Base-by-base conservation (phyloP, 345 rosid species). In the Psidium guajava region DNA sequence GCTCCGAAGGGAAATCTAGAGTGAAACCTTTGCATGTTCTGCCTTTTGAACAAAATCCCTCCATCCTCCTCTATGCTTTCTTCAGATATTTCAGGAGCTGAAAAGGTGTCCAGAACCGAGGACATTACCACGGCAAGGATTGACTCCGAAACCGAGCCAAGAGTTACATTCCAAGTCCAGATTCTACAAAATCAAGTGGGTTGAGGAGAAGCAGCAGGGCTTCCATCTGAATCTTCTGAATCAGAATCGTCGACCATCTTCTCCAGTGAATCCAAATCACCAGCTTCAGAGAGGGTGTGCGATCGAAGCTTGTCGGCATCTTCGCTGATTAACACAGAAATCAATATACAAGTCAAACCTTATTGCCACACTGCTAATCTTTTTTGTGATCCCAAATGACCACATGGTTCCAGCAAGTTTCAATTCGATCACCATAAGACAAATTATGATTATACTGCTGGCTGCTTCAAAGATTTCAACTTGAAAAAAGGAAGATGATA, bases 181-280 rank as follows among this genome's bases (percentile, higher is more conserved):
- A 24, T 69, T 4, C 47, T 69, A 36, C 40, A 52, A 73, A 6
- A 36, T 54, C 51, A 27, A 42, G 81, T 58, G 25, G 81, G 51
- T 81, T 87, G 88, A 73, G 86, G 75, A 83, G 89, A 64, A 20
- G 51, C 87, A 0, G 88, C 57, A 47, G 88, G 84, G 52, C 83
- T 82, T 81, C 89, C 91, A 0, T 74, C 85, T n/a, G 64, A 82
- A 16, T 89, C 85, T 73, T 94, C 95, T 42, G 93, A 88, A 89
- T 91, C 96, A 1, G 94, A 92, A 84, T 88, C 88, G 3, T 91
- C 94, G 50, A 94, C 93, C 99, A 95, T 94, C 89, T 93, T 95
- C 89, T 95, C 97, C 24, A 97, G 98, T 4, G 95, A 93, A 53
- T 88, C 98, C 85, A 97, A 83, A 87, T 94, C 98, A 53, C 99